Evolutionary conservation across 1,139 yeast species (phyloP).

Genomic region (Blastobotrys indianensis): DNA sequence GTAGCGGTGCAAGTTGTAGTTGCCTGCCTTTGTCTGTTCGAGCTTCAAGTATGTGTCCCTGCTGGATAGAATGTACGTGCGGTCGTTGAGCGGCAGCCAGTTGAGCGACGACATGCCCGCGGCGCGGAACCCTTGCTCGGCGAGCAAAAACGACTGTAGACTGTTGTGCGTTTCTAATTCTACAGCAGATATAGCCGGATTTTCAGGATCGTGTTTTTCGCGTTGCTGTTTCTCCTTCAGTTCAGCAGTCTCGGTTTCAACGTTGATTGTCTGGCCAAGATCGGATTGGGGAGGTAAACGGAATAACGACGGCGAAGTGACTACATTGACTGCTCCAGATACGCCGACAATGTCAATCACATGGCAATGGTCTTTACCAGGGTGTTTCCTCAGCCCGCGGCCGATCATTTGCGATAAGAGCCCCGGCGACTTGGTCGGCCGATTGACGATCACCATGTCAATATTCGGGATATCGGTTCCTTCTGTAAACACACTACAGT

Average conservation of each 20-base stretch:
- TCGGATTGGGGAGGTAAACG: slow-evolving; percentile 40
- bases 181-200: slow-evolving; percentile 12
- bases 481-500: slow-evolving; percentile 88
- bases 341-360: slow-evolving; percentile 68
- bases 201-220: not conserved
- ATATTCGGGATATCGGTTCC: slow-evolving; percentile 94
- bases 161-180: slow-evolving; percentile 19
- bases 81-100: slow-evolving; percentile 20
- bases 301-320: slow-evolving; percentile 55
- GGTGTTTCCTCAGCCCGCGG: slow-evolving; percentile 66
- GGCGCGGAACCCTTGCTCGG: slow-evolving; percentile 3
- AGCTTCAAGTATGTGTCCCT: slow-evolving; percentile 17
- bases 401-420: slow-evolving; percentile 86
- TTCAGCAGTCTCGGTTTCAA: slow-evolving; percentile 3
- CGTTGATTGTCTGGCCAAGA: slow-evolving; percentile 8
- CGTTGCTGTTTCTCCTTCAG: slow-evolving; percentile 3
- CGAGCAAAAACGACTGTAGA: slow-evolving; percentile 15
- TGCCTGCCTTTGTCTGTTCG: slow-evolving; percentile 8
- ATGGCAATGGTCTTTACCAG: slow-evolving; percentile 61
- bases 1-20: slow-evolving; percentile 13
- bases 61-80: slow-evolving; percentile 18
- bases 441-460: slow-evolving; percentile 69
- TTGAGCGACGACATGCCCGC: slow-evolving; percentile 11
- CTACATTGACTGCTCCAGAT: slow-evolving; percentile 51
- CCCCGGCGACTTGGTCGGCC: slow-evolving; percentile 76